Conservation (phyloP, 805 yeast genomes). For the Metschnikowia baotianmanensis region DNA sequence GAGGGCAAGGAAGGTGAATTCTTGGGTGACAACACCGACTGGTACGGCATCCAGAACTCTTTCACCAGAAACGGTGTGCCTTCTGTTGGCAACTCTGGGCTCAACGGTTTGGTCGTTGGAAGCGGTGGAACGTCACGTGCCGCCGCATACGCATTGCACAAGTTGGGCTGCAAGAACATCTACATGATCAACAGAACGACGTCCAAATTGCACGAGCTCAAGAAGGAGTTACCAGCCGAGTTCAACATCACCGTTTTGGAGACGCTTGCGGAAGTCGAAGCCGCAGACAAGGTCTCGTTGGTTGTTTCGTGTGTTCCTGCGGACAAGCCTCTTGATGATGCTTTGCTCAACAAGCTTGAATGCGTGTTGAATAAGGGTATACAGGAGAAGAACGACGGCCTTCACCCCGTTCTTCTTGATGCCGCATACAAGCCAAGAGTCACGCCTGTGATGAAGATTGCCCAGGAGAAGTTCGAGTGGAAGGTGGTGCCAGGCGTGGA, state of each 20-base stretch:
- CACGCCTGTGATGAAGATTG: slow-evolving; percentile 83
- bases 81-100: slow-evolving; percentile 26
- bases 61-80: slow-evolving; percentile 63
- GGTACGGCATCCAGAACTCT: slow-evolving; percentile 81
- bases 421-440: slow-evolving; percentile 92
- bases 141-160: slow-evolving; percentile 80
- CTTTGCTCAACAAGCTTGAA: slow-evolving; percentile 48
- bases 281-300: slow-evolving; percentile 50
- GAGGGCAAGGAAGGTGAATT: slow-evolving; percentile 39
- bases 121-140: slow-evolving; percentile 99
- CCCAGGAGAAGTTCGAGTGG: slow-evolving; percentile 64
- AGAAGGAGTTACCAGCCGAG: slow-evolving; percentile 55
- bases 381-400: slow-evolving; percentile 30
- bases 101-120: slow-evolving; percentile 80
- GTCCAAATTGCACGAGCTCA: slow-evolving; percentile 59
- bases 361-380: slow-evolving; percentile 43
- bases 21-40: slow-evolving; percentile 91
- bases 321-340: slow-evolving; percentile 61
- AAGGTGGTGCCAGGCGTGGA: slow-evolving; percentile 85
- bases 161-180: slow-evolving; percentile 74
- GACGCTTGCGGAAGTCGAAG: slow-evolving; percentile 42
- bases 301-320: slow-evolving; percentile 85
- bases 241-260: slow-evolving; percentile 61
- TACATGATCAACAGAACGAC: slow-evolving; percentile 80
- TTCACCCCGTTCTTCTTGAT: slow-evolving; percentile 65